phyloP scores from a whole-genome alignment of 371 early-diverging fungal genomes.

The Mortierella sp. region DNA sequence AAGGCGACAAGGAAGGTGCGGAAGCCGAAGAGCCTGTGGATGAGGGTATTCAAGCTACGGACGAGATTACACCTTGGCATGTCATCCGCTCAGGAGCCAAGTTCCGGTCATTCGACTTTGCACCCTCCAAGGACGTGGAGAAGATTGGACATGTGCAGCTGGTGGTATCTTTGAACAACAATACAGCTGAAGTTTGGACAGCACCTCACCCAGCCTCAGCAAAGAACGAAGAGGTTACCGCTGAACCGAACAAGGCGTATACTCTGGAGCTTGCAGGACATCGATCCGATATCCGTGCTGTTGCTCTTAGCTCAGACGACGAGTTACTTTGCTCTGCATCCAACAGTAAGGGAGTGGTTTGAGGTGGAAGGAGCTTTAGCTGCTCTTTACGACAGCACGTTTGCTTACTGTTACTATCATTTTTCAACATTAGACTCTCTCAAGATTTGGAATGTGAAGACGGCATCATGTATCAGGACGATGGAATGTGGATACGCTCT shows the following conservation, averaged over 20 bases:
- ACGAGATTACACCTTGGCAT: conserved; percentile 72
- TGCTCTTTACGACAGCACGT: not conserved
- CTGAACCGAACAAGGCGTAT: conserved; percentile 65
- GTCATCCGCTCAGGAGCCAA: conserved; percentile 76
- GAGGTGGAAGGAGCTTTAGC: too few species aligned
- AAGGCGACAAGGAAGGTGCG: conserved; percentile 35
- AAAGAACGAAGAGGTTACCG: conserved; percentile 61
- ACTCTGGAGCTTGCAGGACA: conserved; percentile 90
- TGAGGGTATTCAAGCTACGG: conserved; percentile 69
- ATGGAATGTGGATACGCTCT: conserved; percentile 89
- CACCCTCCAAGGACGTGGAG: conserved; percentile 63
- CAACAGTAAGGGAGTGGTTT: conserved; percentile 58
- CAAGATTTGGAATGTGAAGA: conserved; percentile 91
- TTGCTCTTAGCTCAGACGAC: conserved; percentile 89
- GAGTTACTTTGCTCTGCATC: conserved; percentile 87
- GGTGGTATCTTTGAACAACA: conserved; percentile 75
- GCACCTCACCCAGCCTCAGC: conserved; percentile 58
- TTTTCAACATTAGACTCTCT: conserved; percentile 58
- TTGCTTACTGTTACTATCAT: not conserved
- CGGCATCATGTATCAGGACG: conserved; percentile 83
- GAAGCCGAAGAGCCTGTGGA: conserved; percentile 62
- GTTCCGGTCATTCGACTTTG: conserved; percentile 81
- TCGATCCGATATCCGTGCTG: conserved; percentile 87
- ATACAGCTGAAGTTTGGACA: conserved; percentile 77
- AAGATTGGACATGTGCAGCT: conserved; percentile 65